These are phyloP conservation scores for Lactarius hengduanensis DNA, from an alignment of 768 basidiomycete genomes.

Conservation along the genomic window DNA sequence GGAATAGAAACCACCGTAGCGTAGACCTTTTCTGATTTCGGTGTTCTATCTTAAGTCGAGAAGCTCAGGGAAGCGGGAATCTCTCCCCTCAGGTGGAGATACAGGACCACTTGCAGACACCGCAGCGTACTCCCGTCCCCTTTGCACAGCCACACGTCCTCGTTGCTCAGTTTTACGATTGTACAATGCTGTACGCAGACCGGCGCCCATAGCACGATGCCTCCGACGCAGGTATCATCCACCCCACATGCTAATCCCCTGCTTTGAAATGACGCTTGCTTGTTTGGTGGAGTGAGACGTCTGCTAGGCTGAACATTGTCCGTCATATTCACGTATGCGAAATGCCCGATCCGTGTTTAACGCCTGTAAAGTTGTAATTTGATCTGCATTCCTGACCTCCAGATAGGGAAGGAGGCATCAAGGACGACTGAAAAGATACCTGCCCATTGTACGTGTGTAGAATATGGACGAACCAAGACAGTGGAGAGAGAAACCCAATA, in stretches of 20 bases:
- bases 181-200: not conserved
- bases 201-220: not conserved
- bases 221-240: not conserved
- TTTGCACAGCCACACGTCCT: no score
- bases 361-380: not conserved
- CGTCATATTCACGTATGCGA: not conserved
- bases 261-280: not conserved
- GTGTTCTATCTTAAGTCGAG: no score
- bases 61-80: no score
- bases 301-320: not conserved
- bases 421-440: conserved; percentile 2
- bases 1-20: not conserved
- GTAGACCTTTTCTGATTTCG: no score
- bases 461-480: conserved; percentile 2
- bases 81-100: no score
- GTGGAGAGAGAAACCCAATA: conserved; percentile 4
- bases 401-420: conserved; percentile 1
- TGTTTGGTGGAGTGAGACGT: not conserved
- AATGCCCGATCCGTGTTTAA: not conserved
- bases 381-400: not conserved
- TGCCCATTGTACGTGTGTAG: not conserved
- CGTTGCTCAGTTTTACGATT: not conserved
- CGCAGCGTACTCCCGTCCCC: no score
- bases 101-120: no score
- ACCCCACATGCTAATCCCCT: not conserved